Evolutionary conservation across 129 eudicot genomes (phyloP), one percentile per base, ranked within the genome.

Genomic region (Lactuca sativa): DNA sequence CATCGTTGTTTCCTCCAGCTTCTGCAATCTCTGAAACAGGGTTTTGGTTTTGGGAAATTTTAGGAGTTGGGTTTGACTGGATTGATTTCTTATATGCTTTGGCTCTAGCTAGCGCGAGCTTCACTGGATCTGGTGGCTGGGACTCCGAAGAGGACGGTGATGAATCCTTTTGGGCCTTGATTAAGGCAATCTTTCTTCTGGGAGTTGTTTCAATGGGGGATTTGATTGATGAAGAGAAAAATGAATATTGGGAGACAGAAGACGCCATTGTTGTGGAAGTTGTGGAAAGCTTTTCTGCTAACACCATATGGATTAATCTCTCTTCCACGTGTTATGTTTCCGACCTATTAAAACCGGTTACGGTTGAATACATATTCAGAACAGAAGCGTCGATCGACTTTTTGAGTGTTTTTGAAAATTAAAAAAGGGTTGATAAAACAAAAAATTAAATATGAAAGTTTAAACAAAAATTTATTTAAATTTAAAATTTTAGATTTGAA

Each of bases 31-130:
- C 62, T 15, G 41, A 6, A 70, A 31, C 74, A 59, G 82, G 75
- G 65, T 43, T 51, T 52, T 43, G 65, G 21, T 61, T 67, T 71
- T 78, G 81, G 52, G 34, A 21, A 49, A 72, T 81, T 72, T 78
- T 54, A 15, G 79, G 75, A 67, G 51, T 30, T 25, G 79, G 72
- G 58, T 71, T 66, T 16, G 76, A 64, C 37, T 72, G 67, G 41
- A 64, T 17, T 17, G 80, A 68, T 18, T 85, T 82, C 71, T 88
- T 83, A 69, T 87, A 88, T 4, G 88, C 86, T 59, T 64, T 82
- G 30, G 97, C 93, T 84, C 74, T 86, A 21, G 83, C 96, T 76
- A 91, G 80, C 8, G 96, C 95, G 15, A 84, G 85, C 58, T 85
- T 86, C 21, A 85, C 86, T 2, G 88, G 77, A 64, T 92, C 90